Conservation (phyloP, 148 eudicot genomes). For the Chenopodium berlandieri region DNA sequence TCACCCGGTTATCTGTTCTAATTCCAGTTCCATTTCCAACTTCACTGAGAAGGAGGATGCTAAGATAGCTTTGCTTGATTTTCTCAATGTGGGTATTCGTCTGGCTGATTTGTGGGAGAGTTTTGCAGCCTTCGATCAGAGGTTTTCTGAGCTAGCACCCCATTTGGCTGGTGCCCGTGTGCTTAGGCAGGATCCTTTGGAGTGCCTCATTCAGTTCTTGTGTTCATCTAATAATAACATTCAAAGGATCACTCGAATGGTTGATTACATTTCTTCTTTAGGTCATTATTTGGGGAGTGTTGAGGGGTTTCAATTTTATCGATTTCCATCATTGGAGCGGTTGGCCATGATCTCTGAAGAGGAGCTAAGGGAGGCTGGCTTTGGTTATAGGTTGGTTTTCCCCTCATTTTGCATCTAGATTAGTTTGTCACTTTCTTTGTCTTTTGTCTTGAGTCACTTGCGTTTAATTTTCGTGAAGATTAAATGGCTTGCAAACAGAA, state of each 20-base stretch:
- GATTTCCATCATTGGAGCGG: slow-evolving; percentile 63
- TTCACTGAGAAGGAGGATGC: slow-evolving; percentile 25
- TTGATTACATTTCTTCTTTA: slow-evolving; percentile 65
- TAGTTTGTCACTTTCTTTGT: too few relatives aligned
- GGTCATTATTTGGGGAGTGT: slow-evolving; percentile 68
- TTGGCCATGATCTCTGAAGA: slow-evolving; percentile 61
- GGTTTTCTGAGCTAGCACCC: slow-evolving; percentile 61
- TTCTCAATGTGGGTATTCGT: slow-evolving; percentile 68
- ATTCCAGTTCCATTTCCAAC: not conserved
- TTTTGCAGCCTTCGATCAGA: slow-evolving; percentile 58
- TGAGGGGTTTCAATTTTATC: slow-evolving; percentile 58
- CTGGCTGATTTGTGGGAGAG: slow-evolving; percentile 62
- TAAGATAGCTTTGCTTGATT: slow-evolving; percentile 56
- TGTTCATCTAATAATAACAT: slow-evolving; percentile 90
- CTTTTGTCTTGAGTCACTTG: too few relatives aligned
- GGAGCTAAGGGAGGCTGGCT: slow-evolving; percentile 82
- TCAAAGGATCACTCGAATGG: slow-evolving; percentile 82
- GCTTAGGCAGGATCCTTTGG: slow-evolving; percentile 88
- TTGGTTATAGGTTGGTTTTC: slow-evolving; percentile 69
- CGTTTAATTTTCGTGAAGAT: too few relatives aligned
- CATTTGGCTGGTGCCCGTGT: slow-evolving; percentile 82
- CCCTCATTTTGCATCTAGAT: not conserved
- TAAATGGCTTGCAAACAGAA: not conserved
- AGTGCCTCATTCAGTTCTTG: slow-evolving; percentile 81
- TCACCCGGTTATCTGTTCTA: slow-evolving; percentile 22